Evolutionary conservation across 441 rosid genomes (phyloP), one percentile per base, ranked within the genome.

Genomic region (Eruca vesicaria): DNA sequence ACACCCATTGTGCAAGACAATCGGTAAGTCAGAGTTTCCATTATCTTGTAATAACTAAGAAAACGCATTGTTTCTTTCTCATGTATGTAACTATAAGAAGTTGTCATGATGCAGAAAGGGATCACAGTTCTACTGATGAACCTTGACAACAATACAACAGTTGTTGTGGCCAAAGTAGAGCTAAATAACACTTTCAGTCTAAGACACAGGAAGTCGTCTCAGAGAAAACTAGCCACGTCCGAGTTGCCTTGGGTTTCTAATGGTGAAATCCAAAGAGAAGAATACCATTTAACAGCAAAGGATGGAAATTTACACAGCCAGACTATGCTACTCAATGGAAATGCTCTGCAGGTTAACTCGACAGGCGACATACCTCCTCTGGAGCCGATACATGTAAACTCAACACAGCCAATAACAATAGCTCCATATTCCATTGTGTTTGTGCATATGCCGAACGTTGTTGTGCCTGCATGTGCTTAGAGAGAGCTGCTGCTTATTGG

Each of bases 231-330:
- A 53, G 67, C 3, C 32, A 31, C 53, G 7, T 66, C 80, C 21
- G 52, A 19, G 43, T 68, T 80, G 43, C 82, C 79, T 61, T 33
- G 43, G 75, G 84, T 55, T 48, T 72, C 79, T 14, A 50, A 19
- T 15, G 75, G 35, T 4, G 85, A 71, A 55, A 76, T 23, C 66
- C 78, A 58, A 41, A 86, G 99, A 83, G 93, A 90, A 69, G 97
- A 96, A 80, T 96, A 93, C 64, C 99, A 90, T 83, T 83, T 96
- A 53, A 89, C 88, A 36, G 85, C 96, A 11, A 80, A 90, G 68
- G 92, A 93, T 58, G 93, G 97, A 59, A 60, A 96, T 68, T 72
- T 93, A 78, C 98, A 91, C 32, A 91, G 97, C 87, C 98, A 78
- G 82, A 84, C 71, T 21, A 81, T 96, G 91, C 83, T 89, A 66